Conservation (phyloP, 331 rosid species). For the Acacia concinna region DNA sequence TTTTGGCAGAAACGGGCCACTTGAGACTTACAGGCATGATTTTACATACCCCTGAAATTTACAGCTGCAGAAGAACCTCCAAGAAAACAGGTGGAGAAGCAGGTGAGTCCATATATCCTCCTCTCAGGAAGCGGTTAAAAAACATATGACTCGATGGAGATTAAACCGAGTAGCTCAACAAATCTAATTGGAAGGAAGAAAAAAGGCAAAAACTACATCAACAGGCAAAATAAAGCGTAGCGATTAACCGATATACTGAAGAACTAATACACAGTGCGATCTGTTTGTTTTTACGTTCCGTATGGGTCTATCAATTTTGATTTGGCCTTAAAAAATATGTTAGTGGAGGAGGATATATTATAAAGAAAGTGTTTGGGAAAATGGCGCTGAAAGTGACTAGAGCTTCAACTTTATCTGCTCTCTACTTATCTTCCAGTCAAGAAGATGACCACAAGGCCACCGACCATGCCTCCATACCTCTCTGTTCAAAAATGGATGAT, state of each 20-base stretch:
- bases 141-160: background rate
- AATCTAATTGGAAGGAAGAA: slow-evolving; percentile 23
- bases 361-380: background rate
- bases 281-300: background rate
- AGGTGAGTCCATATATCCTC: slow-evolving; percentile 4
- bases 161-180: slow-evolving; percentile 31
- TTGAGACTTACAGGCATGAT: background rate
- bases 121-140: background rate
- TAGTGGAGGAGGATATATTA: background rate
- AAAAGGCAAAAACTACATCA: slow-evolving; percentile 20
- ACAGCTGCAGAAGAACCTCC: slow-evolving; percentile 17
- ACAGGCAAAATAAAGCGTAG: slow-evolving; percentile 2
- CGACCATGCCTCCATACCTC: background rate
- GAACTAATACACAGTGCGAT: slow-evolving; percentile 21
- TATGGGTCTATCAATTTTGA: background rate
- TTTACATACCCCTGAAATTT: background rate
- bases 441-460: background rate
- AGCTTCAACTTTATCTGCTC: background rate
- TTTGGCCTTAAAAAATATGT: background rate
- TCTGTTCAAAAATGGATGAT: background rate
- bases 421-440: background rate
- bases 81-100: slow-evolving; percentile 34
- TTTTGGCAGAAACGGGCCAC: background rate
- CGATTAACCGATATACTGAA: slow-evolving; percentile 23
- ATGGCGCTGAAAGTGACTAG: background rate